A percentile compares a stretch with the other conserved stretches of the same genome.
Evolutionary conservation across 2,329 filamentous ascomycete genomes (phyloP).

Genomic region (Colletotrichum tanaceti): DNA sequence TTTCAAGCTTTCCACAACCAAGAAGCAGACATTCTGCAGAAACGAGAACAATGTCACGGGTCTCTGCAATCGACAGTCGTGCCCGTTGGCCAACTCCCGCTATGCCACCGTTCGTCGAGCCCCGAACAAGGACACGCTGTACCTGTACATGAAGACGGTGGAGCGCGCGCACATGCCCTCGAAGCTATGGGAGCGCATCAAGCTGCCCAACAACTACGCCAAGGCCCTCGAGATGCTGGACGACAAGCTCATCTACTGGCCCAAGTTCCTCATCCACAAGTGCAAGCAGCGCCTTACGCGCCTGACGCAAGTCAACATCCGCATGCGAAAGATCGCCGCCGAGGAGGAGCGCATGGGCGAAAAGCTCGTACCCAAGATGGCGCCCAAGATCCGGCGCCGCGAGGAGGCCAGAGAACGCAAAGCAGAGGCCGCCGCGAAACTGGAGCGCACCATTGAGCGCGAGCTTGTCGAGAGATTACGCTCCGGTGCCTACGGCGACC

Average conservation of each 20-base stretch:
- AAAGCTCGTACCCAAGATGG: slow-evolving; percentile 86
- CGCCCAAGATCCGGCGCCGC: slow-evolving; percentile 85
- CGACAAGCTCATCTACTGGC: slow-evolving; percentile 89
- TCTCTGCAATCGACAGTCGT: slow-evolving; percentile 87
- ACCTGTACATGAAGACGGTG: slow-evolving; percentile 96
- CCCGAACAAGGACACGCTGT: slow-evolving; percentile 83
- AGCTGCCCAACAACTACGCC: slow-evolving; percentile 89
- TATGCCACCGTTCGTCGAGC: slow-evolving; percentile 93
- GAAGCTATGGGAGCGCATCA: slow-evolving; percentile 95
- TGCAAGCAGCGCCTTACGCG: slow-evolving; percentile 96
- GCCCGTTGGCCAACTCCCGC: slow-evolving; percentile 88
- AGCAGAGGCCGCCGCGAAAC: slow-evolving; percentile 86
- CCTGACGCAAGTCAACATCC: slow-evolving; percentile 89
- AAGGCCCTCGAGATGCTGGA: slow-evolving; percentile 91
- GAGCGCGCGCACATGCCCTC: slow-evolving; percentile 89
- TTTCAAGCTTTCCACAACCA: slow-evolving; percentile 91
- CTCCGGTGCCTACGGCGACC: slow-evolving; percentile 93
- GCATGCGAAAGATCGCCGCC: slow-evolving; percentile 81
- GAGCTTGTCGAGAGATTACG: slow-evolving; percentile 92
- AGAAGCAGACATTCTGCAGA: slow-evolving; percentile 92
- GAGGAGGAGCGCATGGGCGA: slow-evolving; percentile 93
- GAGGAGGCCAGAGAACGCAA: slow-evolving; percentile 82
- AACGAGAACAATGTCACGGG: slow-evolving; percentile 92
- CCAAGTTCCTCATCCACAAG: slow-evolving; percentile 92
- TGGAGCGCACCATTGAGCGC: slow-evolving; percentile 94